phyloP scores from a whole-genome alignment of 768 basidiomycete species.

The Rickenella mellea region DNA sequence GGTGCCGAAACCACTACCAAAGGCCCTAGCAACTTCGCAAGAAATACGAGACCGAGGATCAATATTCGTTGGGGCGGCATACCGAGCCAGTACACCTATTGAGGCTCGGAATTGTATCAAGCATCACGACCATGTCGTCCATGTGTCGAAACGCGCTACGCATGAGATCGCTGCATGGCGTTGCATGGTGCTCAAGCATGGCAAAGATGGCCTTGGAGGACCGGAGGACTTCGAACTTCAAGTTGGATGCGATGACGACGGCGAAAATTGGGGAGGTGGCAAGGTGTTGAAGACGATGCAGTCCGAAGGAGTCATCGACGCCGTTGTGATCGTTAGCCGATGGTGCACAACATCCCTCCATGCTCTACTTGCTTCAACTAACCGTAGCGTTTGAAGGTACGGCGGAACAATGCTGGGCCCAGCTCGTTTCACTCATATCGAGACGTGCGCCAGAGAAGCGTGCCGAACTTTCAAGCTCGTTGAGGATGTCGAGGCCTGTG shows the following conservation, averaged over 20 bases:
- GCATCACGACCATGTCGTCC: slow-evolving; percentile 48
- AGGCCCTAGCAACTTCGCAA: slow-evolving; percentile 48
- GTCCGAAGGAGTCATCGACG: slow-evolving; percentile 61
- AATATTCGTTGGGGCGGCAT: slow-evolving; percentile 58
- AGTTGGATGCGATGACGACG: slow-evolving; percentile 63
- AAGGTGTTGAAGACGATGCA: slow-evolving; percentile 61
- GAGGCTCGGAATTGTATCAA: slow-evolving; percentile 41
- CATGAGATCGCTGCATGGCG: slow-evolving; percentile 78
- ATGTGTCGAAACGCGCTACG: slow-evolving; percentile 47
- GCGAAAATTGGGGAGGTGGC: slow-evolving; percentile 63
- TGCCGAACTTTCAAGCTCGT: slow-evolving; percentile 56
- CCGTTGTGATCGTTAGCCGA: slow-evolving; percentile 69
- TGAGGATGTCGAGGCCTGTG: slow-evolving; percentile 58
- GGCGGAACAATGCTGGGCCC: slow-evolving; percentile 78
- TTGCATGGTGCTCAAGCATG: slow-evolving; percentile 61
- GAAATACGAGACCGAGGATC: slow-evolving; percentile 72
- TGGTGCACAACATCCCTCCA: slow-evolving; percentile 38
- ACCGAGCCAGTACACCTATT: slow-evolving; percentile 38
- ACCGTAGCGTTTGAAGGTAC: slow-evolving; percentile 37
- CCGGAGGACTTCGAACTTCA: slow-evolving; percentile 69
- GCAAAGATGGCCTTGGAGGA: slow-evolving; percentile 54
- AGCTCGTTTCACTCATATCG: slow-evolving; percentile 65
- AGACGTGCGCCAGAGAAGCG: slow-evolving; percentile 65
- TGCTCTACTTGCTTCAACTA: neutral
- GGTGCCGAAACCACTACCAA: slow-evolving; percentile 32